Percentiles rank a stretch among this genome's conserved stretches.
These are phyloP conservation scores for Pneumocystis jirovecii DNA, from an alignment of 1,139 yeast genomes.

Conservation along the genomic window DNA sequence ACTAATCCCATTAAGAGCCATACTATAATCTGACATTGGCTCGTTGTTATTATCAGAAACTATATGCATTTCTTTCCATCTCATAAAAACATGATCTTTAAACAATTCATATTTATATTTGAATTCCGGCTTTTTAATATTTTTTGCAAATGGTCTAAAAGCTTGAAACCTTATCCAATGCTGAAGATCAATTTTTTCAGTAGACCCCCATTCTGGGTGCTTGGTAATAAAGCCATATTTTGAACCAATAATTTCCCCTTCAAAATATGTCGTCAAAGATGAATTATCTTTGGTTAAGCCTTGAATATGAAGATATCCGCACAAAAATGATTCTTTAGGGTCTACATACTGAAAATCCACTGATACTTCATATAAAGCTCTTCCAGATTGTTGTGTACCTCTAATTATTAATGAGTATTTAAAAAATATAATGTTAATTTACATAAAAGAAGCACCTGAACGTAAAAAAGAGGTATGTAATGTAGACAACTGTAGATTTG, in stretches of 20 bases:
- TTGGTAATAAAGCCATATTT: neutral
- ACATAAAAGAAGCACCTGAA: neutral
- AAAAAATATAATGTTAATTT: neutral
- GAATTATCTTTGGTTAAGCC: constrained; percentile 1
- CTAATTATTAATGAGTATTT: neutral
- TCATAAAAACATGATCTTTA: constrained; percentile 1
- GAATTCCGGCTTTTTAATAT: constrained; percentile 1
- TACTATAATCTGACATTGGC: neutral
- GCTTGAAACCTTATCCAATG: constrained; percentile 2
- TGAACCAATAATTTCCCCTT: constrained; percentile 1
- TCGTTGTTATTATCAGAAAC: neutral
- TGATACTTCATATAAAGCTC: neutral
- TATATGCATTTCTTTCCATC: constrained; percentile 1
- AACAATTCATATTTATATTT: neutral
- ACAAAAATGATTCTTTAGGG: neutral
- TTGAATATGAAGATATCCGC: neutral
- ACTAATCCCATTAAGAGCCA: neutral
- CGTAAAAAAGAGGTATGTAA: neutral
- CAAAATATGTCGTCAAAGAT: constrained; percentile 1
- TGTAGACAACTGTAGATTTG: neutral
- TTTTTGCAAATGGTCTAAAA: neutral
- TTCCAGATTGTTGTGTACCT: neutral
- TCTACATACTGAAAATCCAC: neutral
- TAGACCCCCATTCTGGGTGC: neutral
- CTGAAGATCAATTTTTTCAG: constrained; percentile 1